Base-by-base conservation (phyloP, 352 stramenopile genomes). In the Phytopythium kandeliae region DNA sequence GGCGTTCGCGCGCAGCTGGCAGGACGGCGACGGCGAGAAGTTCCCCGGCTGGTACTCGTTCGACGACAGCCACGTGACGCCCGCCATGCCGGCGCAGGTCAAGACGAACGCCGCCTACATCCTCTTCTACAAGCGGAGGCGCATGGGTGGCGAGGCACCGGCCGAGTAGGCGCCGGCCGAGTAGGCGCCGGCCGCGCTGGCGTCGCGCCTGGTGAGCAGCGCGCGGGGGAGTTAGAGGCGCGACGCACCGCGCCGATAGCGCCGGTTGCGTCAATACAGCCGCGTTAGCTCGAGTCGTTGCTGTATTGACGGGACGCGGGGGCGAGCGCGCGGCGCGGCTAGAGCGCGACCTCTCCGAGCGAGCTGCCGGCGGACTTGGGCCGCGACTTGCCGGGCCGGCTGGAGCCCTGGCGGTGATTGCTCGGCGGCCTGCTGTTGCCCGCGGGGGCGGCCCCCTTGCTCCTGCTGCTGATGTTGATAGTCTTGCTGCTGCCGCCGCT, bases 51-150 rank as follows among this genome's bases (percentile, higher is more conserved):
- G 85, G 83, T 94, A 86, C 63, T 83, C 70, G 17, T 95, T 92
- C 54, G 85, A 95, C 51, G 85, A 95, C 57, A 89, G 80, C 54
- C 58, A 80, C 22, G 80, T 92, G 55, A 72, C 76, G 24, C 67
- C 72, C 22, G 77, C 66, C 4, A 74, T 74, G 63, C 50, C 65
- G 5, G 54, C 49, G n/a, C 72, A 85, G 26, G 75, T 93, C 50
- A 86, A 91, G 63, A 80, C 68, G 26, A 90, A 87, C 37, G 78
- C 78, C 15, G 85, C 85, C 22, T 96, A 96, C 70, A 90, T 95
- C 58, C 65, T 96, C 31, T 96, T 93, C 54, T 96, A 96, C 66
- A 92, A 92, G 67, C 79, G 82, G 48, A 74, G 68, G 40, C 35
- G 36, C 46, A 33, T 52, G 31, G 46, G 31, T 3, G 46, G 21